A percentile compares a stretch with the other conserved stretches of the same genome.
These are phyloP conservation scores for Umbilicaria muhlenbergii DNA, from an alignment of 495 filamentous ascomycete genomes.

Conservation along the genomic window DNA sequence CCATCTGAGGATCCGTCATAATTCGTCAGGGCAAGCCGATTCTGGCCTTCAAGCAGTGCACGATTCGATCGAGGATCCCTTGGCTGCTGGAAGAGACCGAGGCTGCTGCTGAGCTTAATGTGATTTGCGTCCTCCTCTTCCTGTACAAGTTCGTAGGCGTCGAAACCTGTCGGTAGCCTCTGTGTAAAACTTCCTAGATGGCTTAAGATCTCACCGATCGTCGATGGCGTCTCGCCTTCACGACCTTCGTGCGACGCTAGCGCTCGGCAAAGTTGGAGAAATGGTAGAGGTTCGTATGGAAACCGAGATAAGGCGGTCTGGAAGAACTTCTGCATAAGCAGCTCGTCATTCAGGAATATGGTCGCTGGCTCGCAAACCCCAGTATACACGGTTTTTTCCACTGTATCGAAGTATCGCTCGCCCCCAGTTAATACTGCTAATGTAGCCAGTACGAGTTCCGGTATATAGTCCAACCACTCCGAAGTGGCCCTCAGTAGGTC, in stretches of 20 bases:
- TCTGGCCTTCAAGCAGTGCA: neutral
- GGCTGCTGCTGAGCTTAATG: constrained; percentile 34
- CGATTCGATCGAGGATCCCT: too few species aligned
- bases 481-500: constrained; percentile 46
- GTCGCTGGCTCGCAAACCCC: constrained; percentile 28
- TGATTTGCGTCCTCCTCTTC: constrained; percentile 74
- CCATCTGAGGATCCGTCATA: constrained; percentile 17
- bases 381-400: constrained; percentile 16
- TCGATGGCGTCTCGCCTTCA: too few species aligned
- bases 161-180: constrained; percentile 44
- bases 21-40: neutral
- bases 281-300: constrained; percentile 75
- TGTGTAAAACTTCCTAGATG: constrained; percentile 41
- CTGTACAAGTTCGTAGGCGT: constrained; percentile 53
- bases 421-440: constrained; percentile 42
- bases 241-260: constrained; percentile 23
- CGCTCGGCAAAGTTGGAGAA: constrained; percentile 49
- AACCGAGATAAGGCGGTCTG: constrained; percentile 54
- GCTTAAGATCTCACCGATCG: too few species aligned
- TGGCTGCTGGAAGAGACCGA: constrained; percentile 33
- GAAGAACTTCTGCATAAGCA: constrained; percentile 40
- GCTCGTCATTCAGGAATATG: constrained; percentile 36
- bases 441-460: constrained; percentile 45
- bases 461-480: constrained; percentile 45
- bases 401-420: constrained; percentile 37